A percentile compares a stretch with the other conserved stretches of the same genome.
These are phyloP conservation scores for Nemania abortiva DNA, from an alignment of 2,329 filamentous ascomycete species.

Conservation along the genomic window DNA sequence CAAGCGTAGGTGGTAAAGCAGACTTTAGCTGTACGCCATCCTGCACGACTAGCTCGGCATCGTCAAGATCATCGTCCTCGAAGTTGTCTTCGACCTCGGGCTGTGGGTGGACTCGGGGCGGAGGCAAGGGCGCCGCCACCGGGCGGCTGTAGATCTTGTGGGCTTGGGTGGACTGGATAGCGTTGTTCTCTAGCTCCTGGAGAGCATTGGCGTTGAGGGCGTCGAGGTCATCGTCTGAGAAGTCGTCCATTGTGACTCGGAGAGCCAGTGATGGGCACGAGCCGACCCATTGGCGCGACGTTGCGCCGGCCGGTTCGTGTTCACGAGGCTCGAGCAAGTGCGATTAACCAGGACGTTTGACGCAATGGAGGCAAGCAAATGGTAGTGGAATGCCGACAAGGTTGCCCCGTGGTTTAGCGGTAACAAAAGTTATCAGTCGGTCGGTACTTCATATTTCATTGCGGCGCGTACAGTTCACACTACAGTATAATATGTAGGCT, in stretches of 20 bases:
- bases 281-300: constrained; percentile 39
- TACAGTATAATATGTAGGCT: no score
- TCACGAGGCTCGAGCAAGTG: neutral
- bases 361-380: neutral
- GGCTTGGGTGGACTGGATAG: constrained; percentile 70
- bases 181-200: constrained; percentile 73
- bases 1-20: constrained; percentile 42
- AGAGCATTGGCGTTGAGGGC: constrained; percentile 68
- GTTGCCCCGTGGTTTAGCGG: no score
- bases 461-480: no score
- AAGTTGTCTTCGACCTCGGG: constrained; percentile 57
- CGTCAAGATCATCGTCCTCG: constrained; percentile 70
- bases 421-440: no score
- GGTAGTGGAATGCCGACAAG: neutral
- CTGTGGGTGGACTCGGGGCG: constrained; percentile 27
- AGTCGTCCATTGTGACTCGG: constrained; percentile 63
- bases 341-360: neutral
- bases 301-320: constrained; percentile 16
- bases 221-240: constrained; percentile 74
- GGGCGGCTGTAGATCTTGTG: constrained; percentile 49
- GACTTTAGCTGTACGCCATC: constrained; percentile 59
- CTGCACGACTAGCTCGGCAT: constrained; percentile 68
- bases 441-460: no score
- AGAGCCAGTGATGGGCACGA: constrained; percentile 47
- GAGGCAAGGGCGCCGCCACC: neutral